Percentiles rank a stretch among this genome's conserved stretches.
Evolutionary conservation across 2,329 filamentous ascomycete genomes (phyloP).

Genomic region (Xylariales sp.): DNA sequence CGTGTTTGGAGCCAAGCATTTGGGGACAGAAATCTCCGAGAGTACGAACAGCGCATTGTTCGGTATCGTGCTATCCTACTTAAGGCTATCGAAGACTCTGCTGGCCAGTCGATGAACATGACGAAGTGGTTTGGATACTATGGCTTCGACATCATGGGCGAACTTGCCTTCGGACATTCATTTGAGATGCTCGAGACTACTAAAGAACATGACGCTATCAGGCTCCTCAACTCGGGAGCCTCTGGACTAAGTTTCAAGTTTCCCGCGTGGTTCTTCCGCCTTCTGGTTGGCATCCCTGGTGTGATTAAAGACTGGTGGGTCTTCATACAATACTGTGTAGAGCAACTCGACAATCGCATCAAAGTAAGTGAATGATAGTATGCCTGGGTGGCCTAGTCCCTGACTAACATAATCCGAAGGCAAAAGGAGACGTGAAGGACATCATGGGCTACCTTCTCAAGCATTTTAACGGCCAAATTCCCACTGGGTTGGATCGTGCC

Average conservation of each 20-base stretch:
- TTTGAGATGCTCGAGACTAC: constrained; percentile 46
- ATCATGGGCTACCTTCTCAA: constrained; percentile 24
- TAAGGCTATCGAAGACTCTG: constrained; percentile 19
- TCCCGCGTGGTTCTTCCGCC: constrained; percentile 36
- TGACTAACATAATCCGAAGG: constrained; percentile 9
- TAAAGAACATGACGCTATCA: constrained; percentile 32
- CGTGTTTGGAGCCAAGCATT: constrained; percentile 38
- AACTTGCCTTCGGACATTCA: constrained; percentile 47
- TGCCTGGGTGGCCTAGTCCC: too few relatives aligned
- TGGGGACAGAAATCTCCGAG: constrained; percentile 32
- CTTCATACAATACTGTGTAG: constrained; percentile 21
- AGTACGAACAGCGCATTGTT: constrained; percentile 31
- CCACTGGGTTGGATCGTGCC: constrained; percentile 22
- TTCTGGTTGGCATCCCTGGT: constrained; percentile 25
- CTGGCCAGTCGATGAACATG: constrained; percentile 27
- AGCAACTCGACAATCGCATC: constrained; percentile 19
- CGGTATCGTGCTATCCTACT: constrained; percentile 26
- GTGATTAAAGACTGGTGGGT: constrained; percentile 20
- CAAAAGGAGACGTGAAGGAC: constrained; percentile 11
- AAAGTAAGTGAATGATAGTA: constrained; percentile 14
- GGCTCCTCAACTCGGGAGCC: constrained; percentile 19
- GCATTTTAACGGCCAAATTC: neutral
- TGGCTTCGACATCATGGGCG: constrained; percentile 47
- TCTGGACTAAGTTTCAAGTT: constrained; percentile 19
- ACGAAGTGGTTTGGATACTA: constrained; percentile 42